Percentiles rank a stretch among this genome's conserved stretches.
Conservation (phyloP, 768 basidiomycete species). For the Nidula microcarpa region DNA sequence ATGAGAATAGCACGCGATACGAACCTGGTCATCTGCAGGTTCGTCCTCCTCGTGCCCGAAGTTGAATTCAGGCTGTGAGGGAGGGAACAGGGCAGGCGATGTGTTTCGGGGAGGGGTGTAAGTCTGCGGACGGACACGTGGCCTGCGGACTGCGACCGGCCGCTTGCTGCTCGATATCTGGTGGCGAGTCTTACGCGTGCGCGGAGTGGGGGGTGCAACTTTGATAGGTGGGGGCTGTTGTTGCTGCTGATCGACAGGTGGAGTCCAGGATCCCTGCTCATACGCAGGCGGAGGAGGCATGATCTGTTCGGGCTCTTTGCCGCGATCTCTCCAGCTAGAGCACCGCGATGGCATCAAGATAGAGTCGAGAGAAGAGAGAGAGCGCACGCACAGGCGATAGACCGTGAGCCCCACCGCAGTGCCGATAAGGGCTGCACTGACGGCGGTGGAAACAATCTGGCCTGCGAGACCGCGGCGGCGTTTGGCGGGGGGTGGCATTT, state of each 20-base stretch:
- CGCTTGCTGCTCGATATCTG: conserved; percentile 26
- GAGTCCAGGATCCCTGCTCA: conserved; percentile 56
- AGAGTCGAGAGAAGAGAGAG: not conserved
- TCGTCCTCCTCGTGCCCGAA: conserved; percentile 31
- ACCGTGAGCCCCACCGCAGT: conserved; percentile 85
- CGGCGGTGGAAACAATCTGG: conserved; percentile 78
- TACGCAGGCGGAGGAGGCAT: conserved; percentile 61
- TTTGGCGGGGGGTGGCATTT: conserved; percentile 71
- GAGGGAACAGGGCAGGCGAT: conserved; percentile 5
- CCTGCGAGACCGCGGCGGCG: conserved; percentile 79
- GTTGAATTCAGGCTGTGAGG: conserved; percentile 38
- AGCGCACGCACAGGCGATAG: conserved; percentile 70
- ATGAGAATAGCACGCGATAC: conserved; percentile 1
- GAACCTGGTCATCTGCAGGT: conserved; percentile 39
- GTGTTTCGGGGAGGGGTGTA: conserved; percentile 16
- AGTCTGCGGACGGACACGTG: conserved; percentile 16
- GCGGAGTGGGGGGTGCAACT: conserved; percentile 33
- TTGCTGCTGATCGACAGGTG: conserved; percentile 19
- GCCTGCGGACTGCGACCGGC: conserved; percentile 23
- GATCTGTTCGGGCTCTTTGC: conserved; percentile 43
- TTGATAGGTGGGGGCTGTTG: conserved; percentile 17
- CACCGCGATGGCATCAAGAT: not conserved
- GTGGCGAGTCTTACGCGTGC: conserved; percentile 32
- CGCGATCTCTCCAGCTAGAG: conserved; percentile 74
- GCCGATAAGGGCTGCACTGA: conserved; percentile 83